Percentiles rank a stretch among this genome's conserved stretches.
phyloP scores from a whole-genome alignment of 352 stramenopile species.

The Phytophthora macrochlamydospora region DNA sequence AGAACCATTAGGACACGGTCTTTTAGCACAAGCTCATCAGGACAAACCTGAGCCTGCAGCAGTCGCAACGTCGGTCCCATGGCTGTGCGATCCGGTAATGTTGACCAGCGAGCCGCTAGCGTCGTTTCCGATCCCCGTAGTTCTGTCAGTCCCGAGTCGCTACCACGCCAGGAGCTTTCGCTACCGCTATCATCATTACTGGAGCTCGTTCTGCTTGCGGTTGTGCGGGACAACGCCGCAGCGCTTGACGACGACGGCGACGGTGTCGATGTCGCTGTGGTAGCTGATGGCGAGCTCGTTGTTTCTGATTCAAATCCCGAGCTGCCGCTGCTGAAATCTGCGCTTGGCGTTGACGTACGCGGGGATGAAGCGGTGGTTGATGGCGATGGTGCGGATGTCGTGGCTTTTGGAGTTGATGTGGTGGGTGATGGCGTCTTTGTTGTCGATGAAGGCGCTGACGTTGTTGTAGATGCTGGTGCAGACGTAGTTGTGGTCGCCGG shows the following conservation, averaged over 20 bases:
- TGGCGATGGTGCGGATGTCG: not conserved
- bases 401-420: conserved; percentile 6
- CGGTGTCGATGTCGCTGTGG: conserved; percentile 1
- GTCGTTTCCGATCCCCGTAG: conserved; percentile 10
- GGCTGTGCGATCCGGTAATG: conserved; percentile 7
- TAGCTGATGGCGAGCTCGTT: not conserved
- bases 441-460: conserved; percentile 10
- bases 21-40: not conserved
- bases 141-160: conserved; percentile 7
- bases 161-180: not conserved
- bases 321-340: conserved; percentile 1
- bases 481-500: not conserved
- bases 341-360: not conserved
- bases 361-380: not conserved
- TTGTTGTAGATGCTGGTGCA: conserved; percentile 11
- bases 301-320: not conserved
- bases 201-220: not conserved
- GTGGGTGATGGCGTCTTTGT: conserved; percentile 1
- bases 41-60: conserved; percentile 5
- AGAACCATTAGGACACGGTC: not conserved
- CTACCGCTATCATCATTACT: too few relatives aligned
- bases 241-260: not conserved
- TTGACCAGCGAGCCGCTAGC: not conserved
- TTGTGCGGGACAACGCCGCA: too few relatives aligned
- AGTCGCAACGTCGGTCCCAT: conserved; percentile 7